A percentile compares a stretch with the other conserved stretches of the same genome.
Evolutionary conservation across 2,329 filamentous ascomycete genomes (phyloP).

Genomic region (Phialophora macrospora): DNA sequence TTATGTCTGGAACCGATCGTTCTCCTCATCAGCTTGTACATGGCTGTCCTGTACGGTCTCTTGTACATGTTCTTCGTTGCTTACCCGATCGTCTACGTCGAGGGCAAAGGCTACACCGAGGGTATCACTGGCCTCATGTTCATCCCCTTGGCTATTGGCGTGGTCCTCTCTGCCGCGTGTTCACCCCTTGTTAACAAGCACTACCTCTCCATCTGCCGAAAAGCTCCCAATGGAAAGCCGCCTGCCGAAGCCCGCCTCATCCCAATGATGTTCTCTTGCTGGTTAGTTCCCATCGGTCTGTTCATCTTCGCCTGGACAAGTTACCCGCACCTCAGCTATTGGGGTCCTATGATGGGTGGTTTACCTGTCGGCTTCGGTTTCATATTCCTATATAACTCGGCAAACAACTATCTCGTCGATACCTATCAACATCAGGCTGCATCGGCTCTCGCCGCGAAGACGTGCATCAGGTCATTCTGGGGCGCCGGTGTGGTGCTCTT

Average conservation of each 20-base stretch:
- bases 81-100: slow-evolving; percentile 70
- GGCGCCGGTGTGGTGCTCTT: slow-evolving; percentile 78
- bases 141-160: slow-evolving; percentile 78
- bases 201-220: slow-evolving; percentile 68
- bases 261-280: slow-evolving; percentile 80
- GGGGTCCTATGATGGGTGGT: slow-evolving; percentile 73
- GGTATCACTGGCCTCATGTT: slow-evolving; percentile 83
- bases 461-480: slow-evolving; percentile 86
- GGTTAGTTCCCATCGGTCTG: slow-evolving; percentile 70
- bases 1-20: slow-evolving; percentile 85
- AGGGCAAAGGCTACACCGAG: slow-evolving; percentile 77
- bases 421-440: slow-evolving; percentile 84
- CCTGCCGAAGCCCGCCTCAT: slow-evolving; percentile 78
- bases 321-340: slow-evolving; percentile 64
- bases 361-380: slow-evolving; percentile 77
- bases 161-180: slow-evolving; percentile 68
- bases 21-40: slow-evolving; percentile 81
- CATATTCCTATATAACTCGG: slow-evolving; percentile 81
- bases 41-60: slow-evolving; percentile 73
- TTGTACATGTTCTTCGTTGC: slow-evolving; percentile 60
- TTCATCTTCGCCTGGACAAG: slow-evolving; percentile 74
- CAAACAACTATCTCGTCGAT: slow-evolving; percentile 78
- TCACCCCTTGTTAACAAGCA: slow-evolving; percentile 79
- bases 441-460: slow-evolving; percentile 84
- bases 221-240: slow-evolving; percentile 69